Percentiles rank a stretch among this genome's conserved stretches.
phyloP scores from a whole-genome alignment of 345 rosid genomes.

The Salix exigua region DNA sequence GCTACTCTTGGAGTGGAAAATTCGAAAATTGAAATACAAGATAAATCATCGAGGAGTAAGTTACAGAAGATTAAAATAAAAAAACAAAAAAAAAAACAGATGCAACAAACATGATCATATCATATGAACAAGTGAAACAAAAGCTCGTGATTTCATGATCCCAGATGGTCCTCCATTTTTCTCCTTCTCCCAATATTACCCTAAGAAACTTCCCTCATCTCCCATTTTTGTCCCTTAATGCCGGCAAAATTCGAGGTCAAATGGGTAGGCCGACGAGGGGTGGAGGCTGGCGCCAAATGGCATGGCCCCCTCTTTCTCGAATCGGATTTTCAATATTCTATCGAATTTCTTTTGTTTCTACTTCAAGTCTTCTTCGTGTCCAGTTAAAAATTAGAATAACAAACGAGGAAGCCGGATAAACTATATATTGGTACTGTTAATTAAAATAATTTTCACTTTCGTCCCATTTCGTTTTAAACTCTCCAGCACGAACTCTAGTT shows the following conservation, averaged over 20 bases:
- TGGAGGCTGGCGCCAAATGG: slow-evolving; percentile 6
- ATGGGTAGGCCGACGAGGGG: not conserved
- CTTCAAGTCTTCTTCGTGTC: not conserved
- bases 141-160: not conserved
- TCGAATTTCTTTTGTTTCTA: not conserved
- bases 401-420: not conserved
- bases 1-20: too few species aligned
- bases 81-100: too few species aligned
- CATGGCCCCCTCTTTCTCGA: not conserved
- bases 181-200: not conserved
- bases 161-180: not conserved
- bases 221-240: not conserved
- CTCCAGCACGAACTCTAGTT: not conserved
- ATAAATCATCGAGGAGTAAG: too few species aligned
- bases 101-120: too few species aligned
- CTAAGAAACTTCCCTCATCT: not conserved
- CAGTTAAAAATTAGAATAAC: not conserved
- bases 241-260: not conserved
- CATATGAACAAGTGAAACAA: not conserved
- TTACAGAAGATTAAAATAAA: too few species aligned
- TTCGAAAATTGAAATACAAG: too few species aligned
- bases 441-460: not conserved
- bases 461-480: not conserved
- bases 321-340: slow-evolving; percentile 6
- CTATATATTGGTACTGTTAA: not conserved